Evolutionary conservation across 208 protist genomes (phyloP).

Genomic region (Tritrichomonas foetus): DNA sequence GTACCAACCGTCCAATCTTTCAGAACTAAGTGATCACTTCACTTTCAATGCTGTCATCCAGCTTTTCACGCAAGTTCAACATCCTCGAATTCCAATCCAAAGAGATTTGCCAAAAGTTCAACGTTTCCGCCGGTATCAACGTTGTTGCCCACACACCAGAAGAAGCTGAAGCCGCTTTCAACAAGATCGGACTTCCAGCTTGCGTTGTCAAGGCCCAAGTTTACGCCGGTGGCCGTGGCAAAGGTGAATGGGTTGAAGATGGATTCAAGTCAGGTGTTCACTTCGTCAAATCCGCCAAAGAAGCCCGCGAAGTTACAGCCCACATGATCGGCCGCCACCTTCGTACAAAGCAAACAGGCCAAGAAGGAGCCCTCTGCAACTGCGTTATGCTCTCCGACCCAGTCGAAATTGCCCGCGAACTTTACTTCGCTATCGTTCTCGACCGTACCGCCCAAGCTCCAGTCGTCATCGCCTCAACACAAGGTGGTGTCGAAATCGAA

Average conservation of each 20-base stretch:
- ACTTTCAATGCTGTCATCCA: slow-evolving; percentile 35
- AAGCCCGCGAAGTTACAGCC: slow-evolving; percentile 70
- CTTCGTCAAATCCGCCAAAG: slow-evolving; percentile 62
- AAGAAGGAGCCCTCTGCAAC: slow-evolving; percentile 69
- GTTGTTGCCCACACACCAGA: slow-evolving; percentile 21
- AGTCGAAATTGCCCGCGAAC: slow-evolving; percentile 69
- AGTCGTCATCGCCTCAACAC: slow-evolving; percentile 71
- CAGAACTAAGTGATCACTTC: slow-evolving; percentile 5
- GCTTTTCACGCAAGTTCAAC: slow-evolving; percentile 40
- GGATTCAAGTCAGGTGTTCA: slow-evolving; percentile 83
- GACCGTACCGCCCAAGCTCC: slow-evolving; percentile 53
- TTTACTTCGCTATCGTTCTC: slow-evolving; percentile 96
- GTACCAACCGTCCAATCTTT: too few species aligned
- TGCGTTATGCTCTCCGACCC: slow-evolving; percentile 62
- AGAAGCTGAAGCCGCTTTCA: slow-evolving; percentile 11
- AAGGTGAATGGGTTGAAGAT: slow-evolving; percentile 83
- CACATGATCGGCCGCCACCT: slow-evolving; percentile 94
- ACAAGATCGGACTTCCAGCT: slow-evolving; percentile 41
- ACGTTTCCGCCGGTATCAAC: slow-evolving; percentile 18
- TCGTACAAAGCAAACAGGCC: slow-evolving; percentile 95
- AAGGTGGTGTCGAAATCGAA: slow-evolving; percentile 97
- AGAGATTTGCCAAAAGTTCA: slow-evolving; percentile 35
- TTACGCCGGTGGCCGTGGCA: slow-evolving; percentile 94
- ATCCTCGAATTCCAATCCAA: slow-evolving; percentile 38
- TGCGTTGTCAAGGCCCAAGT: slow-evolving; percentile 64